Evolutionary conservation across 2,329 filamentous ascomycete genomes (phyloP).

Genomic region (Colletotrichum aenigma): DNA sequence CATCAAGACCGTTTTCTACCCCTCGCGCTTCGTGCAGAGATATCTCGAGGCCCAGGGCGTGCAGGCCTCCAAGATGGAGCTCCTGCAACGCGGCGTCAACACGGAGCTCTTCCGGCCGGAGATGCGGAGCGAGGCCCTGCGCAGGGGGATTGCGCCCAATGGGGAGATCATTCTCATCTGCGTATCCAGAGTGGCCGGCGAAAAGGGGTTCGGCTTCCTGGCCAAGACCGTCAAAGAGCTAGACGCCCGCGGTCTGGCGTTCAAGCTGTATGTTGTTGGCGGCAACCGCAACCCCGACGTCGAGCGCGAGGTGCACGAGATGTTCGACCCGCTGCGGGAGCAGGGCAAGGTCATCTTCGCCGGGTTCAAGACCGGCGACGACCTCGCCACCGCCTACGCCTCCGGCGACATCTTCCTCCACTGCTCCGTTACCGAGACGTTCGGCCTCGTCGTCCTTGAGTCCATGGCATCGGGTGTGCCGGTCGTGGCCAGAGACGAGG

Average conservation of each 20-base stretch:
- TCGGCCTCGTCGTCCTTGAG: conserved; percentile 73
- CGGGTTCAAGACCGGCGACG: conserved; percentile 65
- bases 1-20: conserved; percentile 72
- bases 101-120: conserved; percentile 64
- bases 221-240: conserved; percentile 59
- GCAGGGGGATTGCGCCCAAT: conserved; percentile 60
- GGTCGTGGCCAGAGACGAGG: conserved; percentile 71
- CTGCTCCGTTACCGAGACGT: conserved; percentile 74
- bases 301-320: conserved; percentile 62
- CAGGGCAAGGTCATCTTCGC: conserved; percentile 67
- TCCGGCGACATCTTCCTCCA: conserved; percentile 73
- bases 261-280: conserved; percentile 71
- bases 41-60: conserved; percentile 66
- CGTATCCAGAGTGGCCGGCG: conserved; percentile 69
- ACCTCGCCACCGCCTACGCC: conserved; percentile 69
- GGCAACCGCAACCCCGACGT: conserved; percentile 70
- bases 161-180: conserved; percentile 70
- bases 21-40: conserved; percentile 64
- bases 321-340: conserved; percentile 56
- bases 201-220: conserved; percentile 74
- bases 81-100: conserved; percentile 69
- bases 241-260: conserved; percentile 58
- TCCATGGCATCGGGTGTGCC: conserved; percentile 74
- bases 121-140: conserved; percentile 54
- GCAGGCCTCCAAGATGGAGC: conserved; percentile 59